Evolutionary conservation across 1,139 yeast genomes (phyloP).

Genomic region (Scheffersomyces illinoinensis): DNA sequence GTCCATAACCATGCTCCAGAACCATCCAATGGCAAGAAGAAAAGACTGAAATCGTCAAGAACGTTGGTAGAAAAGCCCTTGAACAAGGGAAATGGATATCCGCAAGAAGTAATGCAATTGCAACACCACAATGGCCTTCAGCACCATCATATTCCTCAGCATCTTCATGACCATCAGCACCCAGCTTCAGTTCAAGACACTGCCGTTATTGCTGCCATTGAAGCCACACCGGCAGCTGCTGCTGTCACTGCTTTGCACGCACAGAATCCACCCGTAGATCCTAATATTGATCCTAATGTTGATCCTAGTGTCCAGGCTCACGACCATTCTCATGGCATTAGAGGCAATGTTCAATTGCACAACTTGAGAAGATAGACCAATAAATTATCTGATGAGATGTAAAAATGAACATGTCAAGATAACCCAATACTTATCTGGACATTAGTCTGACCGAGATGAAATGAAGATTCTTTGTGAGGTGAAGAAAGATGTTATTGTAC

Average conservation of each 20-base stretch:
- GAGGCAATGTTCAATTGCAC: slow-evolving; percentile 7
- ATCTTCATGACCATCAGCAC: slow-evolving; percentile 22
- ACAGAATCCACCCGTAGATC: slow-evolving; percentile 36
- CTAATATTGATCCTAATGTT: slow-evolving; percentile 47
- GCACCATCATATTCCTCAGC: slow-evolving; percentile 21
- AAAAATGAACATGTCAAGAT: not conserved
- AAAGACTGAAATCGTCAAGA: slow-evolving; percentile 41
- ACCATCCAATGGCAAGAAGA: slow-evolving; percentile 36
- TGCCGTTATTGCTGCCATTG: slow-evolving; percentile 50
- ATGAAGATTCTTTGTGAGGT: not conserved
- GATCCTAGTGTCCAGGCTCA: slow-evolving; percentile 49
- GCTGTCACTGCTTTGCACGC: slow-evolving; percentile 35
- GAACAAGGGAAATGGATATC: slow-evolving; percentile 22
- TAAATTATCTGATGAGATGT: no score
- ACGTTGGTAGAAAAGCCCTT: slow-evolving; percentile 50
- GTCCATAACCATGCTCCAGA: slow-evolving; percentile 50
- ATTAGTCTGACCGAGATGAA: not conserved
- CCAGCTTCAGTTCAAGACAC: slow-evolving; percentile 44
- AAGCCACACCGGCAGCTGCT: slow-evolving; percentile 31
- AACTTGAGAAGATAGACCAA: slow-evolving; percentile 10
- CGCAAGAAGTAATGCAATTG: slow-evolving; percentile 8
- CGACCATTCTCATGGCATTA: slow-evolving; percentile 36
- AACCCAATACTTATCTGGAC: not conserved
- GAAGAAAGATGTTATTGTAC: not conserved
- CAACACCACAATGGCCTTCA: slow-evolving; percentile 12